A percentile compares a stretch with the other conserved stretches of the same genome.
Conservation (phyloP, 2,329 filamentous ascomycete genomes). For the Neonectria coccinea region DNA sequence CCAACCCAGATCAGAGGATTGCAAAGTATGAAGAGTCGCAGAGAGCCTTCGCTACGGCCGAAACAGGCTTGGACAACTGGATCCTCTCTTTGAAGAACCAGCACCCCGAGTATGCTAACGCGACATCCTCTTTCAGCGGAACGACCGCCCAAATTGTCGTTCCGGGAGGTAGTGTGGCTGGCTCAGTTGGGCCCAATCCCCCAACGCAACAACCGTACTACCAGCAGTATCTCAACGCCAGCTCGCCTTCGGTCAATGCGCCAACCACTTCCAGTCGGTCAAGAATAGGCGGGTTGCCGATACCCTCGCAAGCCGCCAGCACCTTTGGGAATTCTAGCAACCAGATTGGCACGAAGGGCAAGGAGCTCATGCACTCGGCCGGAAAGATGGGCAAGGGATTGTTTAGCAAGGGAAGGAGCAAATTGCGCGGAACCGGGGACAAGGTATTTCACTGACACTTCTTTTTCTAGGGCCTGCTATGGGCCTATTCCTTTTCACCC, state of each 20-base stretch:
- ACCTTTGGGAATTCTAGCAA: conserved; percentile 66
- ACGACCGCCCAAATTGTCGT: conserved; percentile 26
- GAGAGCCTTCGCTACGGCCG: conserved; percentile 74
- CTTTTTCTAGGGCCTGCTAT: conserved; percentile 49
- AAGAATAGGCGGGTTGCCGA: conserved; percentile 50
- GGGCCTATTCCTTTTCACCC: conserved; percentile 44
- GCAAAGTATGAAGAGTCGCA: conserved; percentile 79
- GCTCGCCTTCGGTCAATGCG: conserved; percentile 43
- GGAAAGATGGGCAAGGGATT: conserved; percentile 91
- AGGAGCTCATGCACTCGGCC: conserved; percentile 87
- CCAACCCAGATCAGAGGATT: conserved; percentile 75
- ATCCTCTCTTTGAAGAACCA: conserved; percentile 58
- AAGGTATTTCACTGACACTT: conserved; percentile 84
- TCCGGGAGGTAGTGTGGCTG: conserved; percentile 36
- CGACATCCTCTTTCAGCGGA: conserved; percentile 47
- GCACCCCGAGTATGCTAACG: conserved; percentile 62
- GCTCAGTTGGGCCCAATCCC: conserved; percentile 41
- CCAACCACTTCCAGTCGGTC: conserved; percentile 50
- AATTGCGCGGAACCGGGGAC: conserved; percentile 78
- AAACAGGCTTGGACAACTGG: conserved; percentile 79
- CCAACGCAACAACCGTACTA: conserved; percentile 62
- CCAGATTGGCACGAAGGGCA: conserved; percentile 84
- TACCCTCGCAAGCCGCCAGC: conserved; percentile 56
- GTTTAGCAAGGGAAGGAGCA: conserved; percentile 90
- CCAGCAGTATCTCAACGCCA: conserved; percentile 67